These are phyloP conservation scores for Fusarium neocosmosporiellum DNA, from an alignment of 2,329 filamentous ascomycete genomes.

Conservation along the genomic window DNA sequence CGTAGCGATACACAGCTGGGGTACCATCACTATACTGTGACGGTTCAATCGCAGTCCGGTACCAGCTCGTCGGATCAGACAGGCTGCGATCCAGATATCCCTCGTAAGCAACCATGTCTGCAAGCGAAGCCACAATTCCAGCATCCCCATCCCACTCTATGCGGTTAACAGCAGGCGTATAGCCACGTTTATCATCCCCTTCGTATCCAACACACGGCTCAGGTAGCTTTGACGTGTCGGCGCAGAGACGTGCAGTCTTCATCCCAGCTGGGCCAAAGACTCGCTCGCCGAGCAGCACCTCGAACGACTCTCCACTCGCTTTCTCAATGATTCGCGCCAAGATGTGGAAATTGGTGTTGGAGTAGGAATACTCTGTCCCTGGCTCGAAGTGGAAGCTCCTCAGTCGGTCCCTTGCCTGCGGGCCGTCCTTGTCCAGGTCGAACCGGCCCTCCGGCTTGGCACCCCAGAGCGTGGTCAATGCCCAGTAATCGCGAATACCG, in stretches of 20 bases:
- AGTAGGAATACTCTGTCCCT: conserved; percentile 29
- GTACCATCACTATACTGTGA: conserved; percentile 22
- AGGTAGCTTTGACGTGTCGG: conserved; percentile 23
- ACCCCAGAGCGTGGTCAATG: conserved; percentile 27
- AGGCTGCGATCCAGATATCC: conserved; percentile 19
- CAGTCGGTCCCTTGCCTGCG: conserved; percentile 7
- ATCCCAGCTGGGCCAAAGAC: conserved; percentile 29
- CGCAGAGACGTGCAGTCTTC: conserved; percentile 21
- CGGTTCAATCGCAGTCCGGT: conserved; percentile 16
- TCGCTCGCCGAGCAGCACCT: conserved; percentile 11
- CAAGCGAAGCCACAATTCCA: conserved; percentile 27
- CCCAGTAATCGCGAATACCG: conserved; percentile 32
- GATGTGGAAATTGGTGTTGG: conserved; percentile 32
- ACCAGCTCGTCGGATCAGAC: conserved; percentile 25
- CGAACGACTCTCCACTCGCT: conserved; percentile 16
- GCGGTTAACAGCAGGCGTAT: conserved; percentile 20
- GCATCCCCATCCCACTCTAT: conserved; percentile 32
- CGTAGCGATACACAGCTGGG: conserved; percentile 17
- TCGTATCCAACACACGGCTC: conserved; percentile 25
- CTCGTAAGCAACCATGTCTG: conserved; percentile 28
- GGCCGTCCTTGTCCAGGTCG: conserved; percentile 22
- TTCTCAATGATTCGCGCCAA: conserved; percentile 22
- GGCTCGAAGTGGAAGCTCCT: conserved; percentile 26
- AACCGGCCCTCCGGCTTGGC: conserved; percentile 26
- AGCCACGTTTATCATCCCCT: conserved; percentile 21